A percentile compares a stretch with the other conserved stretches of the same genome.
phyloP scores from a whole-genome alignment of 129 eudicot genomes.

The Oenanthe sinensis region DNA sequence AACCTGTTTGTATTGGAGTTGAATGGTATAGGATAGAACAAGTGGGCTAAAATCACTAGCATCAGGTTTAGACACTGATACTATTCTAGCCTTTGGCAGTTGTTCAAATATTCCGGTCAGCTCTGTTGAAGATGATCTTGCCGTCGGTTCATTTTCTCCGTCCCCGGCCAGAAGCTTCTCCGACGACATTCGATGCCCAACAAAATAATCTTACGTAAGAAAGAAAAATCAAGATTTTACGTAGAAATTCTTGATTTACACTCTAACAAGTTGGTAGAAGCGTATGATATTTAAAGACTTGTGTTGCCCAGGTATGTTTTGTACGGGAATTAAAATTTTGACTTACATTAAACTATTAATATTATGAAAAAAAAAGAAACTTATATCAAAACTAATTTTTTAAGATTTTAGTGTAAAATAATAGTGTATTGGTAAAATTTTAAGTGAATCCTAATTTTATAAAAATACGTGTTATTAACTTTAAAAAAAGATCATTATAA shows the following conservation, averaged over 20 bases:
- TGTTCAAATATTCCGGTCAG: constrained; percentile 55
- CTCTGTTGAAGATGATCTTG: constrained; percentile 26
- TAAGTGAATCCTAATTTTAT: too few species aligned
- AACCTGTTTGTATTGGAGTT: constrained; percentile 82
- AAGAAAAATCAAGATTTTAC: neutral
- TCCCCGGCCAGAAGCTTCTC: neutral
- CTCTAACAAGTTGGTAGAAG: neutral
- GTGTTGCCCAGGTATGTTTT: neutral
- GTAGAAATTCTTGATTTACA: neutral
- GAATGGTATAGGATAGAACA: constrained; percentile 83
- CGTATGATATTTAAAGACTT: neutral
- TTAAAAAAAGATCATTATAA: too few species aligned
- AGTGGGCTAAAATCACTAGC: constrained; percentile 78
- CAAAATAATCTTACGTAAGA: neutral
- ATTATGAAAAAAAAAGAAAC: too few species aligned
- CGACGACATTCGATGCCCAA: neutral
- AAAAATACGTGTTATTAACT: too few species aligned
- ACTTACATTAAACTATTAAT: too few species aligned
- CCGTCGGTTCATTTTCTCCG: constrained; percentile 6
- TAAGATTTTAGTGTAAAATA: too few species aligned
- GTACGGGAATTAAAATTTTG: too few species aligned
- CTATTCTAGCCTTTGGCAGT: constrained; percentile 68
- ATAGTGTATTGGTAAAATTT: too few species aligned
- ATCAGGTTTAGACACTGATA: constrained; percentile 75
- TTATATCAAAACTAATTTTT: too few species aligned